Evolutionary conservation across 2,329 filamentous ascomycete genomes (phyloP), one percentile per base, ranked within the genome.

Genomic region (Talaromyces atroroseus): DNA sequence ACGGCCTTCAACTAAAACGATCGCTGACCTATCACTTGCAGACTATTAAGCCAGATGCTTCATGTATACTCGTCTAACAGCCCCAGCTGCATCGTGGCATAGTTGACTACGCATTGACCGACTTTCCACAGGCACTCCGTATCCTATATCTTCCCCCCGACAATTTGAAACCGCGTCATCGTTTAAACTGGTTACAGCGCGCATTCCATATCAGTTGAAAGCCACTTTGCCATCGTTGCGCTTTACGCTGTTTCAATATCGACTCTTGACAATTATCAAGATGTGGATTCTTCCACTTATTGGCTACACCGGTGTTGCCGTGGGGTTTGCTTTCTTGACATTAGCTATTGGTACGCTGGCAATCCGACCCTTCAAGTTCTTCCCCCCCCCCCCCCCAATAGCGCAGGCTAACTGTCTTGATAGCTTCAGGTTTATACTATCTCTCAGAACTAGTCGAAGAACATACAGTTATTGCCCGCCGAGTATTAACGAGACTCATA

Each of bases 231-330:
- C 34, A 7, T 40, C 36, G n/a, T 40, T 18, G 36, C 38, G 16
- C 38, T 42, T 20, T 18, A 10, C 18, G 12, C 38, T 42, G 18
- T 20, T 18, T 42, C 20, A 5, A 34, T 26, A 48, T 48, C 20
- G 46, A 36, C 2, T 14, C 5, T 36, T n/a, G 26, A 36, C 23
- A 26, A n/a, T 11, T 47, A n/a, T 49, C 47, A 58, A 34, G 2
- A 96, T 97, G 94, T 97, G 92, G 90, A 90, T 99, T 78, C 78
- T 99, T 68, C 92, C 92, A 66, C 78, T 97, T 45, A 79, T 99
- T 66, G 94, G 94, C 67, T 96, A 96, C 69, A 74, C 91, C 34
- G 94, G 94, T 68, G 85, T 95, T 64, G 76, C 91, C 61, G 78
- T 96, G 59, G 92, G 92, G 71, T 99, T 99, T 78, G 85, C 84